phyloP scores from a whole-genome alignment of 805 yeast species.

The Saturnispora galanensis region DNA sequence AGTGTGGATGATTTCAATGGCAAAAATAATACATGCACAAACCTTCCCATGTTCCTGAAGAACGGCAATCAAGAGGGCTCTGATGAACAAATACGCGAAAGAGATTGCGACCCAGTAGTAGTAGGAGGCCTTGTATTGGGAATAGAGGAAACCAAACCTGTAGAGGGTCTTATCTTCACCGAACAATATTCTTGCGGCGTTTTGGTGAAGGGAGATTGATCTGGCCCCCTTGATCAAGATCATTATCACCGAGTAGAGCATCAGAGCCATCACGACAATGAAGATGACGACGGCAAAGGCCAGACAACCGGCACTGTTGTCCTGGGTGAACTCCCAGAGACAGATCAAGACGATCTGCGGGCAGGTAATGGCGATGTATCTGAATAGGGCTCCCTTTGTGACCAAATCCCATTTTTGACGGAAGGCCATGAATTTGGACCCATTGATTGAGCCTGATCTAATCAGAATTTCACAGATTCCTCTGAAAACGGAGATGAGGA shows the following conservation, averaged over 20 bases:
- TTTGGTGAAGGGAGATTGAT: slow-evolving; percentile 64
- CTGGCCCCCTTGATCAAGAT: slow-evolving; percentile 67
- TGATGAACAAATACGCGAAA: slow-evolving; percentile 55
- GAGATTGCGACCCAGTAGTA: slow-evolving; percentile 73
- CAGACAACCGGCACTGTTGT: slow-evolving; percentile 75
- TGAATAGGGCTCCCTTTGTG: slow-evolving; percentile 80
- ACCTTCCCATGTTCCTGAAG: slow-evolving; percentile 72
- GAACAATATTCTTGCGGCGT: slow-evolving; percentile 84
- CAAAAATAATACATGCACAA: slow-evolving; percentile 71
- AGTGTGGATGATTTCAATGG: slow-evolving; percentile 64
- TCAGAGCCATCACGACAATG: slow-evolving; percentile 43
- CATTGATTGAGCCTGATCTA: slow-evolving; percentile 47
- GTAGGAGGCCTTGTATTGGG: slow-evolving; percentile 79
- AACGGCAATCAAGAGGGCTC: slow-evolving; percentile 79
- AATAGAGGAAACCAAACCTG: slow-evolving; percentile 86
- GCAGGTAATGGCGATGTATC: slow-evolving; percentile 74
- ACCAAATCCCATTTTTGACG: slow-evolving; percentile 77
- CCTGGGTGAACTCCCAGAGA: slow-evolving; percentile 80
- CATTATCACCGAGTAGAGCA: slow-evolving; percentile 63
- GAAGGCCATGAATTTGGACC: slow-evolving; percentile 62
- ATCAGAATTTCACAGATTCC: slow-evolving; percentile 56
- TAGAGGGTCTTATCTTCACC: slow-evolving; percentile 77
- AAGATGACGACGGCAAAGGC: slow-evolving; percentile 72
- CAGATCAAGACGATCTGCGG: slow-evolving; percentile 78
- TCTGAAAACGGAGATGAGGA: slow-evolving; percentile 52